Percentiles rank a stretch among this genome's conserved stretches.
Conservation (phyloP, 2,329 filamentous ascomycete genomes). For the Botrytis deweyae region DNA sequence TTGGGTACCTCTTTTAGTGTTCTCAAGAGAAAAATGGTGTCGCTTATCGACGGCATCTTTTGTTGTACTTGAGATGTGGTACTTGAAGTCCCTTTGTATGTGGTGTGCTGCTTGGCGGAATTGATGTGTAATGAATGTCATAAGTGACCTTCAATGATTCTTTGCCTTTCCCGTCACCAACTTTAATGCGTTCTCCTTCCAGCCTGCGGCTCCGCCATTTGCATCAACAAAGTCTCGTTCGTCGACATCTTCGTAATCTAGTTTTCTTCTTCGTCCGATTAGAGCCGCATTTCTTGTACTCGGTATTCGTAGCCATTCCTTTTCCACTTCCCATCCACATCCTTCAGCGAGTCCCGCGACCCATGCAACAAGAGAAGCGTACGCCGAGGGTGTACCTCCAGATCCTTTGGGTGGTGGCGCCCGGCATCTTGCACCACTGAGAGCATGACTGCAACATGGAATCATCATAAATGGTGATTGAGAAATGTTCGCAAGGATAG, state of each 20-base stretch:
- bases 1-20: neutral
- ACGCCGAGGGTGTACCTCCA: slow-evolving; percentile 59
- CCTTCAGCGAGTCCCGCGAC: slow-evolving; percentile 66
- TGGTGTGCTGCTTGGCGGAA: neutral
- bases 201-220: slow-evolving; percentile 58
- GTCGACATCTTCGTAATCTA: slow-evolving; percentile 40
- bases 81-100: neutral
- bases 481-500: slow-evolving; percentile 75
- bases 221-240: slow-evolving; percentile 48
- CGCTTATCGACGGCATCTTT: neutral
- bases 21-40: neutral
- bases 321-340: slow-evolving; percentile 75
- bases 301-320: slow-evolving; percentile 84
- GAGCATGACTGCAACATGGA: slow-evolving; percentile 89
- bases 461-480: slow-evolving; percentile 85
- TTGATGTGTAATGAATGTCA: neutral
- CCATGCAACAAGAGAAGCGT: slow-evolving; percentile 81
- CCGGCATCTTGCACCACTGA: slow-evolving; percentile 73
- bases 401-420: slow-evolving; percentile 52
- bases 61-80: neutral
- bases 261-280: slow-evolving; percentile 57
- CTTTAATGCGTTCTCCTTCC: slow-evolving; percentile 58
- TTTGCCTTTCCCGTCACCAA: slow-evolving; percentile 52
- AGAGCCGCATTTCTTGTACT: slow-evolving; percentile 86
- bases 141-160: slow-evolving; percentile 16